phyloP scores from a whole-genome alignment of 169 alveolate species.

The Plasmodium fragile region DNA sequence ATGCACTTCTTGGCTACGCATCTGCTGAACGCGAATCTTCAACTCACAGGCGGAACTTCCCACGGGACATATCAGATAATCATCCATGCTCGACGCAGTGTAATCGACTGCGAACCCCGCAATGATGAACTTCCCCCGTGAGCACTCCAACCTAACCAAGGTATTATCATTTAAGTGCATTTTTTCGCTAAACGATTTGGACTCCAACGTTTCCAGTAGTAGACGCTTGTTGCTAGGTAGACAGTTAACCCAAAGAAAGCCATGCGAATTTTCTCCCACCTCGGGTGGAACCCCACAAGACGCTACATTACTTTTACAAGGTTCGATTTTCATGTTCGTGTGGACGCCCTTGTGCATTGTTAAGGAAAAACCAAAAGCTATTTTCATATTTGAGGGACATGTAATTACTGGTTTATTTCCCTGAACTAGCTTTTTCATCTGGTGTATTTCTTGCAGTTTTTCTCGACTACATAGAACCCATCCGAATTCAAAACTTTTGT shows the following conservation, averaged over 20 bases:
- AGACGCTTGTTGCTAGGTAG: conserved; percentile 13
- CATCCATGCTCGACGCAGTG: conserved; percentile 22
- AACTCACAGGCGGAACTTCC: conserved; percentile 70
- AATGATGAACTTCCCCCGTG: conserved; percentile 58
- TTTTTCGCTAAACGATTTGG: conserved; percentile 45
- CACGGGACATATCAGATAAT: conserved; percentile 51
- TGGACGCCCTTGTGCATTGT: conserved; percentile 31
- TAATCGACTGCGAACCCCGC: conserved; percentile 75
- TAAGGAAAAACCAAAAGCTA: conserved; percentile 71
- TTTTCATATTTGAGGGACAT: conserved; percentile 69
- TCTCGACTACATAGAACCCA: conserved; percentile 71
- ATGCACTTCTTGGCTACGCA: conserved; percentile 32
- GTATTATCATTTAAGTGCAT: conserved; percentile 29
- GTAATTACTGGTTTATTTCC: conserved; percentile 19
- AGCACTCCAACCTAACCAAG: conserved; percentile 37
- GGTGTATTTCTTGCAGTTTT: conserved; percentile 46
- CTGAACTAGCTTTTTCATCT: conserved; percentile 21
- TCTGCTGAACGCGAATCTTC: conserved; percentile 30
- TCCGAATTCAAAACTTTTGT: conserved; percentile 72
- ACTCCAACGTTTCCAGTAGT: conserved; percentile 40
- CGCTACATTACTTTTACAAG: conserved; percentile 52
- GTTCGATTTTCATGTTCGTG: conserved; percentile 29
- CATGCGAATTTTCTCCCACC: conserved; percentile 16
- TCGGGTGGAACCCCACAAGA: background rate
- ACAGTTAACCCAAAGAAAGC: conserved; percentile 71